These are phyloP conservation scores for barley (Hordeum vulgare) DNA, from an alignment of 176 grass and related monocot genomes.

Conservation along the genomic window DNA sequence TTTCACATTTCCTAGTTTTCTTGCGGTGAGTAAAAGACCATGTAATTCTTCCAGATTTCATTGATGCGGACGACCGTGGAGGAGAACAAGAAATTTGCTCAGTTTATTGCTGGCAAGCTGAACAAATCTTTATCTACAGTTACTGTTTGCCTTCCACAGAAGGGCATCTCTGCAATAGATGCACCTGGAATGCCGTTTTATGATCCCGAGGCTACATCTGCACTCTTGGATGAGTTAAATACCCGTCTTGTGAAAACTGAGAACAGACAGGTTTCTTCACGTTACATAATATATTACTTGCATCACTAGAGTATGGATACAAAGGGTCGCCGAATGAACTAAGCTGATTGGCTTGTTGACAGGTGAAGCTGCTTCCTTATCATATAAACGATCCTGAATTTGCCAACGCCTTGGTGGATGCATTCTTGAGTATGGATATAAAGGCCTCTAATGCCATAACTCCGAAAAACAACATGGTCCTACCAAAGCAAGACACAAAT, in stretches of 20 bases:
- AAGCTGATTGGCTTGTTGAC: conserved; percentile 20
- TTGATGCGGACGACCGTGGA: conserved; percentile 76
- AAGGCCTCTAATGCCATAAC: conserved; percentile 29
- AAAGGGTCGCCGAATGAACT: conserved; percentile 12
- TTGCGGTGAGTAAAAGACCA: background rate
- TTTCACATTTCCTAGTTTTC: background rate
- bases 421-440: conserved; percentile 61
- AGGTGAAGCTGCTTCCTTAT: conserved; percentile 76
- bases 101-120: conserved; percentile 89
- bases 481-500: conserved; percentile 28
- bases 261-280: conserved; percentile 54
- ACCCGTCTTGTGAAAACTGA: conserved; percentile 55
- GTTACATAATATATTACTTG: background rate
- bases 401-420: conserved; percentile 66
- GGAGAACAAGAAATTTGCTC: conserved; percentile 84
- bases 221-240: conserved; percentile 71
- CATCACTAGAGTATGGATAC: background rate
- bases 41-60: conserved; percentile 56
- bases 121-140: conserved; percentile 77
- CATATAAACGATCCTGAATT: conserved; percentile 96
- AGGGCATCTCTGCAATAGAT: conserved; percentile 85
- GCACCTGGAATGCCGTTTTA: conserved; percentile 86
- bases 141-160: conserved; percentile 64
- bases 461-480: background rate
- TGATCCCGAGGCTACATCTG: conserved; percentile 67